Base-by-base conservation (phyloP, 2,329 filamentous ascomycete genomes). In the Harringtonia aguacate region DNA sequence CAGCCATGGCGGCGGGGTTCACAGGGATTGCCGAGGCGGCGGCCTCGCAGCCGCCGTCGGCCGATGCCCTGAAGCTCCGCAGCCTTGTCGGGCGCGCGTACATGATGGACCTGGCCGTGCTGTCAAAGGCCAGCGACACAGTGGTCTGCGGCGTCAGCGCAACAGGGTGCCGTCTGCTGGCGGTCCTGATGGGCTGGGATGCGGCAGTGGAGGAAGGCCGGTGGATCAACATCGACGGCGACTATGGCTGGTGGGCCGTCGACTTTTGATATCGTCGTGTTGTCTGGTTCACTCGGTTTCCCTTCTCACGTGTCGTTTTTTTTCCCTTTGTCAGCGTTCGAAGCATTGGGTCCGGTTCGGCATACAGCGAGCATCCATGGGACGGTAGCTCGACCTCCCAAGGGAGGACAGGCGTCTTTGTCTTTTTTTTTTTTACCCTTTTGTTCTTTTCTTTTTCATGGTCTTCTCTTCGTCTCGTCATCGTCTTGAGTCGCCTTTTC, bases 121-220 rank as follows among this genome's bases (percentile, higher is more conserved):
- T 94, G 36, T 76, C 79, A 0, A 69, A 73, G 24, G 74, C 77
- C 15, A 78, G 75, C 44, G 86, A 92, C 58, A 72, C 68, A 13
- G 70, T 92, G 8, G 73, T 94, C 1, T 94, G 87, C 56, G 84
- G 80, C 3, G 81, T 89, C 21, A 86, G 81, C 53, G 77, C 80
- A 29, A 76, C 72, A 62, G 77, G 77, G 1, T 94, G 87, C 59
- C 73, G 85, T 20, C 55, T 94, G 43, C 59, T 94, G 49, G 87
- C 77, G 3, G 85, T 94, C 34, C 88, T 94, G 81, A 79, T 92
- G 78, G 87, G 87, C 0, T 89, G 85, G 84, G 81, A 89, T 31
- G 70, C 68, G 27, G 77, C 73, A 6, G 70, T 87, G 48, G 66
- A 67, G 29, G 60, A 69, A 17, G 71, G 69, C 2, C 68, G 70